phyloP scores from a whole-genome alignment of 1,284 basidiomycete species.

The Marasmius tenuissimus region DNA sequence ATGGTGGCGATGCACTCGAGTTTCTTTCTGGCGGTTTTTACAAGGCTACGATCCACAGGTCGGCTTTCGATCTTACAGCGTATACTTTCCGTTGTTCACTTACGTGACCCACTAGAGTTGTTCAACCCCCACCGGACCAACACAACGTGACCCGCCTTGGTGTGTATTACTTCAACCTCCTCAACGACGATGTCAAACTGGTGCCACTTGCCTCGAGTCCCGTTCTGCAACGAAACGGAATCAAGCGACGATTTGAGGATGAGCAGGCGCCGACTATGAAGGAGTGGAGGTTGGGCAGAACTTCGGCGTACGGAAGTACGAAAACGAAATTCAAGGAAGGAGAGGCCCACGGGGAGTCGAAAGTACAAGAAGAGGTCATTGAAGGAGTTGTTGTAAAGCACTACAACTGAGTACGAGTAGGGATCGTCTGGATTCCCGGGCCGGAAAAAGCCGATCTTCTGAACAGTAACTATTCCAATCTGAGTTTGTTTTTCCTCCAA shows the following conservation, averaged over 20 bases:
- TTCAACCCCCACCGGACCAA: conserved; percentile 49
- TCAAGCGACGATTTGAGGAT: conserved; percentile 27
- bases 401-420: conserved; percentile 47
- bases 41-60: conserved; percentile 40
- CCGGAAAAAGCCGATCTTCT: too few relatives aligned
- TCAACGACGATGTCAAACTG: conserved; percentile 36
- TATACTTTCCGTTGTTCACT: conserved; percentile 20
- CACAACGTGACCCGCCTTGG: conserved; percentile 44
- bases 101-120: conserved; percentile 35
- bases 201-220: conserved; percentile 39
- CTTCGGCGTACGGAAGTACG: conserved; percentile 32
- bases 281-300: conserved; percentile 34
- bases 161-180: conserved; percentile 50
- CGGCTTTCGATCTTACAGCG: background rate
- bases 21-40: conserved; percentile 51
- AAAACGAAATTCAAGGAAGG: conserved; percentile 22
- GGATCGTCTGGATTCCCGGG: too few relatives aligned
- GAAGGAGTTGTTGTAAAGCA: conserved; percentile 49
- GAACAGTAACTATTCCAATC: too few relatives aligned
- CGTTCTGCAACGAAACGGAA: conserved; percentile 34
- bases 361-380: conserved; percentile 45
- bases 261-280: conserved; percentile 36
- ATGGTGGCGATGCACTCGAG: conserved; percentile 48
- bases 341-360: conserved; percentile 26
- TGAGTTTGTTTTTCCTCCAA: too few relatives aligned